Base-by-base conservation (phyloP, 2,329 filamentous ascomycete genomes). In the Orbilia brochopaga region DNA sequence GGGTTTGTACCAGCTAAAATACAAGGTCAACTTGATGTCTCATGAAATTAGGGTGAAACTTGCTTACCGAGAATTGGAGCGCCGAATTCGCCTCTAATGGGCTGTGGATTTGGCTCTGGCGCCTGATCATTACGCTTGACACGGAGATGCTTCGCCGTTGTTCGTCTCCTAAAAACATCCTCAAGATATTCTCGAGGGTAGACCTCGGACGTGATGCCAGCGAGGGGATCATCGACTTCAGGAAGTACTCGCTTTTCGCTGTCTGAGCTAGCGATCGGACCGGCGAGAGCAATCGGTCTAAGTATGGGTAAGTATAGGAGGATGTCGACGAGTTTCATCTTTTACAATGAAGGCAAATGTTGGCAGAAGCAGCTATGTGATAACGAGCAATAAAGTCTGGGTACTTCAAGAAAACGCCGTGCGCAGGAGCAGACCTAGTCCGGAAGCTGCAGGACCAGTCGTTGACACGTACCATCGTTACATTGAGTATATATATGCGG, bases 1-100 rank as follows among this genome's bases (percentile, higher is more conserved):
- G 83, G 80, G 76, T 90, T 87, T 21, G 87, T 89, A 27, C 86
- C 87, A 15, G 87, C 87, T 88, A 59, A 1, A 54, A 46, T 56
- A n/a, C 50, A 40, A 23, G 17, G 19, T 42, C 27, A 56, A 21
- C 42, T 40, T 27, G 52, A 32, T 30, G 15, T 19, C 6, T n/a
- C n/a, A n/a, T n/a, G n/a, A n/a, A n/a, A n/a, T n/a, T n/a, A n/a
- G n/a, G n/a, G n/a, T n/a, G n/a, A n/a, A n/a, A n/a, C n/a, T 32
- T 8, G 74, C 79, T 51, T 80, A 87, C 87, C 86, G 37, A 84
- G 76, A 24, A 89, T 81, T 0, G 83, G 83, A 17, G 80, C 85
- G 1, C 87, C 86, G 75, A 60, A 69, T 13, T 59, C 63, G 27
- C 69, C 69, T 48, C 57, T 32, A 27, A 69, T 67, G 15, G 69